Base-by-base conservation (phyloP, 2,329 filamentous ascomycete genomes). In the Talaromyces sp. region DNA sequence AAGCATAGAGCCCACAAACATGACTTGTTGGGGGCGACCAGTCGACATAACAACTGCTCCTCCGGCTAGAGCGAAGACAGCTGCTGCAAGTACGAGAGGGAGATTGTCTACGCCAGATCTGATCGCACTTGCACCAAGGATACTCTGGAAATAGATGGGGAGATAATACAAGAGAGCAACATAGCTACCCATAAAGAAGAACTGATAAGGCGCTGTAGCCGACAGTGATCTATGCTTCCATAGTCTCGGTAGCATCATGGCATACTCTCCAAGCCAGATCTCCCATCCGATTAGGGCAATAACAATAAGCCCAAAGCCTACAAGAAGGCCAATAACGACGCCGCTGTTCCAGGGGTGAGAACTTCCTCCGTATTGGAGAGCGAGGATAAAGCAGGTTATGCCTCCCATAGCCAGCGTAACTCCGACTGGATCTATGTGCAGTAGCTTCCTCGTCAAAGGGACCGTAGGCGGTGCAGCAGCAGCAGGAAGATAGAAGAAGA, bases 91-190 rank as follows among this genome's bases (percentile, higher is more conserved):
- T 6, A 83, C 76, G n/a, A 80, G 68, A 15, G 81, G 76, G 3
- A 82, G 69, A 62, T 79, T 81, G 49, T 73, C 70, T 13, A 82
- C 72, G 17, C 80, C 81, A 6, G 74, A 77, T 36, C 67, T 61
- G 27, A 73, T 69, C 1, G 80, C 71, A 13, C 67, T 73, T 8
- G 70, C 72, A 59, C 47, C 47, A 65, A 45, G 45, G 7, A 65
- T 53, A 11, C 58, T 61, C 31, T 65, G 63, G n/a, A 65, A 65
- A 49, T 65, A 70, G 45, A 67, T 67, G 1, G 69, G 69, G 4
- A 70, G 66, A 36, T 68, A 73, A 68, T 80, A 76, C 11, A 76
- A 70, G 66, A 75, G 79, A 13, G 74, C 61, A 53, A 71, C 74
- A 56, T 74, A 71, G 22, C 72, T 69, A 6, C 69, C 75, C 49